A percentile compares a stretch with the other conserved stretches of the same genome.
phyloP scores from a whole-genome alignment of 768 basidiomycete species.

The Imleria badia region DNA sequence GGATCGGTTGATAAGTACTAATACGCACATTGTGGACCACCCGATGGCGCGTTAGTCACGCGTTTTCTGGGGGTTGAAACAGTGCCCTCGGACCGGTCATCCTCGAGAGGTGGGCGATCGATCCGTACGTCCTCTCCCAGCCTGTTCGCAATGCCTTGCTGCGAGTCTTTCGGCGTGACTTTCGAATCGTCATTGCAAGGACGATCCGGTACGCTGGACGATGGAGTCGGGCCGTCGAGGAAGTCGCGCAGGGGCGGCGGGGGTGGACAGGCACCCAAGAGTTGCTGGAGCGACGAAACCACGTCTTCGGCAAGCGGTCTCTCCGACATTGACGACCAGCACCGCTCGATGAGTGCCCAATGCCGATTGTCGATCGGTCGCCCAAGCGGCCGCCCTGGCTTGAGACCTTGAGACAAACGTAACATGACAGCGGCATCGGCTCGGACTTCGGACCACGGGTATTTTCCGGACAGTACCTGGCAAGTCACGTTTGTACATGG shows the following conservation, averaged over 20 bases:
- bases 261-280: neutral
- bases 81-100: too few species aligned
- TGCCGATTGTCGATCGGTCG: conserved; percentile 3
- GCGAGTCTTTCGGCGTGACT: neutral
- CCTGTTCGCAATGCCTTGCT: too few species aligned
- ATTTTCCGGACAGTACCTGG: neutral
- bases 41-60: neutral
- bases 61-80: neutral
- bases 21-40: conserved; percentile 59
- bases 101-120: too few species aligned
- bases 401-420: neutral
- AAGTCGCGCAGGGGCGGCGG: neutral
- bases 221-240: neutral
- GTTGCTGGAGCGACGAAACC: neutral
- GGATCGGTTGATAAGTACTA: conserved; percentile 1
- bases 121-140: too few species aligned
- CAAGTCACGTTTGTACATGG: neutral
- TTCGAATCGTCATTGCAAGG: neutral
- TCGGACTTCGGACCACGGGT: too few species aligned
- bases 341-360: conserved; percentile 2
- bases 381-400: neutral
- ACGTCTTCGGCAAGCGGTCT: neutral
- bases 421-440: neutral
- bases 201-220: neutral
- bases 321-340: conserved; percentile 1